A percentile compares a stretch with the other conserved stretches of the same genome.
Evolutionary conservation across 2,329 filamentous ascomycete species (phyloP).

Genomic region (Parasarocladium wereldwijsianum): DNA sequence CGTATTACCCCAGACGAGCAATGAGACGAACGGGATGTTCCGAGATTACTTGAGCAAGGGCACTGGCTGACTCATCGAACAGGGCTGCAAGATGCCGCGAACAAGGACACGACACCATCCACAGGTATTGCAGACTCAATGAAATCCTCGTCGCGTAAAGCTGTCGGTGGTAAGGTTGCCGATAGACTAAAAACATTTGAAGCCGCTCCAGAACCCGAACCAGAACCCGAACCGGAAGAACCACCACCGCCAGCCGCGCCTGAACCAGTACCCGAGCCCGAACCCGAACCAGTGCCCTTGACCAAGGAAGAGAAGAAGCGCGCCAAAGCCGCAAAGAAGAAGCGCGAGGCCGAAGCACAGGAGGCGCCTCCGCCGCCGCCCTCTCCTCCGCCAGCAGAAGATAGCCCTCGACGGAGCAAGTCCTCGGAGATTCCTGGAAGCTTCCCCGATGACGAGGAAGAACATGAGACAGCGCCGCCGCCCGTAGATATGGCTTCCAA

Average conservation of each 20-base stretch:
- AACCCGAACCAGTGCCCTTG: slow-evolving; percentile 9
- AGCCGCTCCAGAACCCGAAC: slow-evolving; percentile 22
- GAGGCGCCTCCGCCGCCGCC: too few relatives aligned
- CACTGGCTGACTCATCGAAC: slow-evolving; percentile 32
- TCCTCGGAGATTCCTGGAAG: slow-evolving; percentile 35
- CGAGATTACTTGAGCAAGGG: too few relatives aligned
- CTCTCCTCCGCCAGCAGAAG: too few relatives aligned
- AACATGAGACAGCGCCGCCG: slow-evolving; percentile 20
- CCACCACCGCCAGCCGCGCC: slow-evolving; percentile 21
- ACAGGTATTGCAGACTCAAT: slow-evolving; percentile 20
- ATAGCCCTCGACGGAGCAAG: too few relatives aligned
- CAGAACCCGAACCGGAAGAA: slow-evolving; percentile 19
- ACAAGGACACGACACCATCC: slow-evolving; percentile 24
- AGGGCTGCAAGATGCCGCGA: slow-evolving; percentile 28
- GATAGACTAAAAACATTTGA: slow-evolving; percentile 44
- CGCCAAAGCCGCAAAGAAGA: slow-evolving; percentile 25
- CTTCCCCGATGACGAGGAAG: slow-evolving; percentile 39
- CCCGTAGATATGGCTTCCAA: slow-evolving; percentile 11
- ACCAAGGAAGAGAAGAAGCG: slow-evolving; percentile 23
- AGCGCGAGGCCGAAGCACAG: slow-evolving; percentile 8
- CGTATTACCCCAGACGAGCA: slow-evolving; percentile 5
- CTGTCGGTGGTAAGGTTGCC: slow-evolving; percentile 35
- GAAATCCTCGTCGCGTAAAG: slow-evolving; percentile 30
- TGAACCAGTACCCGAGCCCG: slow-evolving; percentile 11
- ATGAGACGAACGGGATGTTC: slow-evolving; percentile 15